These are phyloP conservation scores for Simplicillium sp. DNA, from an alignment of 2,329 filamentous ascomycete genomes.

Conservation along the genomic window DNA sequence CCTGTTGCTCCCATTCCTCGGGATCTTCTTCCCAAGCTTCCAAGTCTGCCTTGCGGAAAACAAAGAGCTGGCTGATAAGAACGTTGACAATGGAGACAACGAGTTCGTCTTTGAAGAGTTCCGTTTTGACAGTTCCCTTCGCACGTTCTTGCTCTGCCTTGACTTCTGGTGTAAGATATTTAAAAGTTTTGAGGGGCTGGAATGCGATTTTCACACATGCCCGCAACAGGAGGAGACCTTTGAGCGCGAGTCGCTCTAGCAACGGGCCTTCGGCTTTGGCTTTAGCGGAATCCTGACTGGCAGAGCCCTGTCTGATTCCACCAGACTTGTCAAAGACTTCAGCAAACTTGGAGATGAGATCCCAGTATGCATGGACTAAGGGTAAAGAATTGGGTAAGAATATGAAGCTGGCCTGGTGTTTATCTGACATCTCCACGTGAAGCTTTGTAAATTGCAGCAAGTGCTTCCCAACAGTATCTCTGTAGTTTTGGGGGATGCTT, in stretches of 20 bases:
- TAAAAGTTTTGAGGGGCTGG: conserved; percentile 72
- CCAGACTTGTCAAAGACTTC: conserved; percentile 58
- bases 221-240: conserved; percentile 72
- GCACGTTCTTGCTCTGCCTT: conserved; percentile 69
- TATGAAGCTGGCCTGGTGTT: conserved; percentile 74
- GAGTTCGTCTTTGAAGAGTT: conserved; percentile 68
- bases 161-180: conserved; percentile 64
- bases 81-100: conserved; percentile 74
- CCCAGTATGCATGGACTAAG: conserved; percentile 79
- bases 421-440: conserved; percentile 74
- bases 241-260: conserved; percentile 70
- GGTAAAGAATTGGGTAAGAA: conserved; percentile 70
- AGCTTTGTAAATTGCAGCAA: conserved; percentile 85
- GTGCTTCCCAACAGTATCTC: conserved; percentile 69
- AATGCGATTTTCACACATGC: conserved; percentile 81
- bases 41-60: conserved; percentile 77
- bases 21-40: conserved; percentile 91
- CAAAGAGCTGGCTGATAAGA: conserved; percentile 79
- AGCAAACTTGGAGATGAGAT: conserved; percentile 66
- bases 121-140: conserved; percentile 56
- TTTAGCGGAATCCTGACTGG: conserved; percentile 28
- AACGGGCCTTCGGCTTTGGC: conserved; percentile 51
- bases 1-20: conserved; percentile 88
- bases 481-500: conserved; percentile 41
- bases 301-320: conserved; percentile 38